A percentile compares a stretch with the other conserved stretches of the same genome.
These are phyloP conservation scores for Talaromyces albobiverticillius DNA, from an alignment of 2,329 filamentous ascomycete genomes.

Conservation along the genomic window DNA sequence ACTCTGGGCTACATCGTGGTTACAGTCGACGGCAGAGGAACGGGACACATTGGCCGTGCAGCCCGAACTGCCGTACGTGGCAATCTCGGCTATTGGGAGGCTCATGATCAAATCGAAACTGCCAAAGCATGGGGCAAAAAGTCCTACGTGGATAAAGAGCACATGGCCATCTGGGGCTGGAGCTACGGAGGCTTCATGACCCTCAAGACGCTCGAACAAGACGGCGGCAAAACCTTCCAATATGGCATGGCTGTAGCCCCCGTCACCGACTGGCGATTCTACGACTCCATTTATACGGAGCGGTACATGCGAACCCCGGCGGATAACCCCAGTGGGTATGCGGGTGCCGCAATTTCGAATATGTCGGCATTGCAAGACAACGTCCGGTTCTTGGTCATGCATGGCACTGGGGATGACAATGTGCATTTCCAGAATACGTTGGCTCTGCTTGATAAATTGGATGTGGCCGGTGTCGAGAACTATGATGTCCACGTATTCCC, in stretches of 20 bases:
- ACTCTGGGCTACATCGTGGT: slow-evolving; percentile 88
- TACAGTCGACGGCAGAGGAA: slow-evolving; percentile 90
- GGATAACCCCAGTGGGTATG: slow-evolving; percentile 74
- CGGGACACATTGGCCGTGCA: slow-evolving; percentile 82
- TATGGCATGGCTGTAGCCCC: slow-evolving; percentile 98
- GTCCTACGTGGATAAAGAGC: slow-evolving; percentile 74
- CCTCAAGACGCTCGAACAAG: slow-evolving; percentile 88
- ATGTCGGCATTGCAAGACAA: slow-evolving; percentile 69
- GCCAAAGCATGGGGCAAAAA: slow-evolving; percentile 80
- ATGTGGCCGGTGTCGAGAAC: slow-evolving; percentile 78
- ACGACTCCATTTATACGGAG: slow-evolving; percentile 37
- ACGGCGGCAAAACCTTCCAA: slow-evolving; percentile 83
- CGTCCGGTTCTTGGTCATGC: slow-evolving; percentile 90
- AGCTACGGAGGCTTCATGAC: slow-evolving; percentile 95
- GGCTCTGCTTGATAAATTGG: slow-evolving; percentile 79
- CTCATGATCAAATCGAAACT: slow-evolving; percentile 85
- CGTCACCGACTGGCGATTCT: slow-evolving; percentile 79
- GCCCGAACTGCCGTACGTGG: slow-evolving; percentile 78
- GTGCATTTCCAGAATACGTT: slow-evolving; percentile 96
- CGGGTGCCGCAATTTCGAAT: slow-evolving; percentile 70
- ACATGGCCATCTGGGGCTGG: slow-evolving; percentile 97
- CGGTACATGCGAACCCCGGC: slow-evolving; percentile 96
- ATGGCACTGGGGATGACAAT: slow-evolving; percentile 95
- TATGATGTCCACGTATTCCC: slow-evolving; percentile 97
- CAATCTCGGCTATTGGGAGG: slow-evolving; percentile 80